These are phyloP conservation scores for Gonapodya sp. DNA, from an alignment of 192 early-diverging fungal species.

Conservation along the genomic window DNA sequence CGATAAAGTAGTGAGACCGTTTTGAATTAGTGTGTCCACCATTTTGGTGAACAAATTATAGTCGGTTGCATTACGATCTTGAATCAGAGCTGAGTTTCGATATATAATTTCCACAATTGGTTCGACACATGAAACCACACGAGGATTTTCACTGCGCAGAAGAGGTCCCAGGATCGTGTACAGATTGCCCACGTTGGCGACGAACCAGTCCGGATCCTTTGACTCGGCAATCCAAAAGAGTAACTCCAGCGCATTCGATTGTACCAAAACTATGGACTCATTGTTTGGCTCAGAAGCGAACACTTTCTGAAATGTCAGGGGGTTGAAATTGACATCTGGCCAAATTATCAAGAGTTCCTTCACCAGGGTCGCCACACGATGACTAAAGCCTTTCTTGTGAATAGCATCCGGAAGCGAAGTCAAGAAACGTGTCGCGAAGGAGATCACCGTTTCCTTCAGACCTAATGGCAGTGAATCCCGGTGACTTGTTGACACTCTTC, in stretches of 20 bases:
- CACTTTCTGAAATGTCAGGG: slow-evolving; percentile 57
- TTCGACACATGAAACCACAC: slow-evolving; percentile 59
- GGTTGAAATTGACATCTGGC: slow-evolving; percentile 60
- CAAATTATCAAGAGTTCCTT: slow-evolving; percentile 58
- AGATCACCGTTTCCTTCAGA: slow-evolving; percentile 24
- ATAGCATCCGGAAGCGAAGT: not conserved
- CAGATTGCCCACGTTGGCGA: slow-evolving; percentile 49
- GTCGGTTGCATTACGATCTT: slow-evolving; percentile 32
- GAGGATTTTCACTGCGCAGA: slow-evolving; percentile 63
- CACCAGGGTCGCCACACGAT: slow-evolving; percentile 29
- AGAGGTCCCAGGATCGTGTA: slow-evolving; percentile 58
- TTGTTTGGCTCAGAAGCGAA: slow-evolving; percentile 48
- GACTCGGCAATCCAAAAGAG: slow-evolving; percentile 49
- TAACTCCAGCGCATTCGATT: slow-evolving; percentile 56
- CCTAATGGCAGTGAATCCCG: not conserved
- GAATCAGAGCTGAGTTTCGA: slow-evolving; percentile 30
- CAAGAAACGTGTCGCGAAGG: slow-evolving; percentile 17
- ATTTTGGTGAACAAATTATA: slow-evolving; percentile 43
- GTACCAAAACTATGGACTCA: slow-evolving; percentile 37
- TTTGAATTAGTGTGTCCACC: slow-evolving; percentile 53
- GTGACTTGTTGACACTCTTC: not conserved
- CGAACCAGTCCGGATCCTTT: slow-evolving; percentile 53
- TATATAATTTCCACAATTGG: slow-evolving; percentile 66
- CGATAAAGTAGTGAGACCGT: slow-evolving; percentile 52
- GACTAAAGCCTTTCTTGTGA: not conserved